Conservation (phyloP, 2,329 filamentous ascomycete genomes). For the Cordyceps cicadae region DNA sequence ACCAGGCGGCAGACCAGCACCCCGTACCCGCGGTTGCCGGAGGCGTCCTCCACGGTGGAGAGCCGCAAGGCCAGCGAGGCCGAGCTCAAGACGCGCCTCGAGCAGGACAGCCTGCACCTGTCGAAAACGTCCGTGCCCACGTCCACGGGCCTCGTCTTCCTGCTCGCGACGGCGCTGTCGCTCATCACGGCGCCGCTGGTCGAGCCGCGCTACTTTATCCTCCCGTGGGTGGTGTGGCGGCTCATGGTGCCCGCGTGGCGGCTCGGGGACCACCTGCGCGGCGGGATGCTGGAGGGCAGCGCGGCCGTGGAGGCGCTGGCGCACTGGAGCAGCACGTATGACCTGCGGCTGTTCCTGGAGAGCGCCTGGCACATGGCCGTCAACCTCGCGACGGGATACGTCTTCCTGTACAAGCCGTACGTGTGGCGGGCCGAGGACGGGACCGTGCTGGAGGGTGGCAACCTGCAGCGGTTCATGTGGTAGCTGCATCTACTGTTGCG, state of each 20-base stretch:
- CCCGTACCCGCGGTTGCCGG: conserved; percentile 9
- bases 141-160: conserved; percentile 47
- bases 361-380: conserved; percentile 60
- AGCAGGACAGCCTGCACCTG: conserved; percentile 20
- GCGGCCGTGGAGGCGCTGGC: not conserved
- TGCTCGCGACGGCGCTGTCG: conserved; percentile 66
- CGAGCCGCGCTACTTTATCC: conserved; percentile 91
- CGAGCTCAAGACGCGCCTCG: conserved; percentile 16
- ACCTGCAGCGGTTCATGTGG: conserved; percentile 76
- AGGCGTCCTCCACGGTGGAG: not conserved
- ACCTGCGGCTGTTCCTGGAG: conserved; percentile 49
- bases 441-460: conserved; percentile 43
- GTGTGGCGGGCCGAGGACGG: conserved; percentile 52
- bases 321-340: conserved; percentile 20
- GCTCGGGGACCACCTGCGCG: not conserved
- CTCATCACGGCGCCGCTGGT: conserved; percentile 85
- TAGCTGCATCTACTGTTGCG: conserved; percentile 25
- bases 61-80: not conserved
- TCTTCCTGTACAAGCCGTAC: conserved; percentile 63
- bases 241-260: conserved; percentile 58
- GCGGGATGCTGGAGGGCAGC: conserved; percentile 1
- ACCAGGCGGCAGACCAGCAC: not conserved
- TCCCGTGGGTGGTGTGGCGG: conserved; percentile 91
- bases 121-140: conserved; percentile 30
- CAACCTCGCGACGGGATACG: conserved; percentile 58